Conservation (phyloP, 1,139 yeast genomes). For the Candida tetrigidarum region DNA sequence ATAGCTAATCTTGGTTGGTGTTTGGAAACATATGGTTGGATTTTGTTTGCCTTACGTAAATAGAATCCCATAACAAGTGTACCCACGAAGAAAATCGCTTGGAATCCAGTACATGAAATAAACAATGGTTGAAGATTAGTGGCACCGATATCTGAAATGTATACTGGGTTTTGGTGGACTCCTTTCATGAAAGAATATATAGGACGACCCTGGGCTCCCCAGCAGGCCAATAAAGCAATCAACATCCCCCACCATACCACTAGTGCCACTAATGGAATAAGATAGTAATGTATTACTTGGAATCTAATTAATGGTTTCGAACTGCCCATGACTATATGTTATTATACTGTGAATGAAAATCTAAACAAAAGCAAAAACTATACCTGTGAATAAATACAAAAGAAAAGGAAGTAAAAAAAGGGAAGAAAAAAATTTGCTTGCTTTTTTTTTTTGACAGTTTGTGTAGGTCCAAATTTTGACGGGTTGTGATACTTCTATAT, state of each 20-base stretch:
- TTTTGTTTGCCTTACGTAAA: conserved; percentile 40
- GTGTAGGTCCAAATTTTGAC: too few species aligned
- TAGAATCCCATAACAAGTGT: conserved; percentile 61
- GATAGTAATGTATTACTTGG: conserved; percentile 38
- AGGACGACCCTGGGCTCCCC: conserved; percentile 86
- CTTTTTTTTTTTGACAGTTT: neutral
- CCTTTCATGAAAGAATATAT: conserved; percentile 58
- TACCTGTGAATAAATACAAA: too few species aligned
- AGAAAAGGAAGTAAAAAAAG: too few species aligned
- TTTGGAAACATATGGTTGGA: conserved; percentile 55
- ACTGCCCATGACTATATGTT: neutral
- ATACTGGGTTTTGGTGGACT: conserved; percentile 58
- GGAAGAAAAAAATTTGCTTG: neutral
- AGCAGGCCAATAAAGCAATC: conserved; percentile 39
- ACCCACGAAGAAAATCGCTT: conserved; percentile 77
- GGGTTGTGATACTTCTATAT: neutral
- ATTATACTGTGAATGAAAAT: neutral
- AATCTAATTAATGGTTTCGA: conserved; percentile 23
- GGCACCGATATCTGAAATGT: conserved; percentile 86
- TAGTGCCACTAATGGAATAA: conserved; percentile 34
- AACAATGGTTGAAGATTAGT: conserved; percentile 82
- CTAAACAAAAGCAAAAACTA: neutral
- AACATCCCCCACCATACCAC: conserved; percentile 49
- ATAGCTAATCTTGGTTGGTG: conserved; percentile 56
- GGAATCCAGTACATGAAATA: conserved; percentile 78